Percentiles rank a stretch among this genome's conserved stretches.
phyloP scores from a whole-genome alignment of 768 basidiomycete genomes.

The Lyophyllum atratum region DNA sequence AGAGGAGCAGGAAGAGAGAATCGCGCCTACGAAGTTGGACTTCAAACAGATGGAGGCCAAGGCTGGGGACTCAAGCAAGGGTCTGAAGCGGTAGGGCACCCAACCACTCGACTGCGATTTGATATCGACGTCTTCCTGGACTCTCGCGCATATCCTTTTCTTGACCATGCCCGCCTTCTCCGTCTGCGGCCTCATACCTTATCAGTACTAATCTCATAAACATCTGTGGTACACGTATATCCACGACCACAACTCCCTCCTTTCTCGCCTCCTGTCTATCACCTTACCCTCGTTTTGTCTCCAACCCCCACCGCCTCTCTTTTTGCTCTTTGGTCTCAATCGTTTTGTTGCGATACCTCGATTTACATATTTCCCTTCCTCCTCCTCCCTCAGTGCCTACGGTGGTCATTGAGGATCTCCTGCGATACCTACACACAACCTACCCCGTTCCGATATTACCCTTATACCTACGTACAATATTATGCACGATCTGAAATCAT shows the following conservation, averaged over 20 bases:
- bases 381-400: neutral
- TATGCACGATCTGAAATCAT: neutral
- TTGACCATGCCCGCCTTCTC: neutral
- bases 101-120: neutral
- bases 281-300: neutral
- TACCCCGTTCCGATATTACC: neutral
- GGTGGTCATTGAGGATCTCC: neutral
- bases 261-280: neutral
- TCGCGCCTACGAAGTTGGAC: constrained; percentile 27
- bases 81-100: neutral
- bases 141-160: too few species aligned
- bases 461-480: neutral
- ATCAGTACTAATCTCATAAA: neutral
- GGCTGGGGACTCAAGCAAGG: neutral
- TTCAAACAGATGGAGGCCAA: constrained; percentile 22
- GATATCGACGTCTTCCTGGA: neutral
- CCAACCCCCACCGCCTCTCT: neutral
- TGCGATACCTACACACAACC: neutral
- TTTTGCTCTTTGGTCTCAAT: neutral
- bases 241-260: neutral
- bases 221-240: neutral
- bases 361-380: neutral
- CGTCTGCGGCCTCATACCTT: neutral
- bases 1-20: constrained; percentile 12
- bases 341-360: constrained; percentile 6